Percentiles rank a stretch among this genome's conserved stretches.
These are phyloP conservation scores for Cryptococcus sp. DNA, from an alignment of 1,284 basidiomycete genomes.

Conservation along the genomic window DNA sequence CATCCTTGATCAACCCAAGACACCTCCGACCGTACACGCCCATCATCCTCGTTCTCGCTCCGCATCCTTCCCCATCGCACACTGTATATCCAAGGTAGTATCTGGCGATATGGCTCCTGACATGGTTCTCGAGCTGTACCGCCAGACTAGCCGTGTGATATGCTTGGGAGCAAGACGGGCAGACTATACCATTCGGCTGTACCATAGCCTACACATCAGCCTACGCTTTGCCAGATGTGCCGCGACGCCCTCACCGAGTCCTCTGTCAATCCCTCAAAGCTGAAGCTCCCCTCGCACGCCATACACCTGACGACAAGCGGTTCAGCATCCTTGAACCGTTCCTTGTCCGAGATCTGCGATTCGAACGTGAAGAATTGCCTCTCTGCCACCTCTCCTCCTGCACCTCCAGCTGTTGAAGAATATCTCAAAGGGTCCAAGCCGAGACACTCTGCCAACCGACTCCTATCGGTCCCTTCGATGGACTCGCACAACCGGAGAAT, in stretches of 20 bases:
- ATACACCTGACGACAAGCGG: slow-evolving; percentile 70
- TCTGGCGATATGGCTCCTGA: slow-evolving; percentile 66
- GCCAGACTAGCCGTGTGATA: slow-evolving; percentile 62
- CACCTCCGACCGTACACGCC: slow-evolving; percentile 83
- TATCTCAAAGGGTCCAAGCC: slow-evolving; percentile 84
- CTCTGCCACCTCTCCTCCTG: slow-evolving; percentile 56
- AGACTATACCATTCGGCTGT: slow-evolving; percentile 52
- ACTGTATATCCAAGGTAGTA: slow-evolving; percentile 88
- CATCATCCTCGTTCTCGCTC: slow-evolving; percentile 75
- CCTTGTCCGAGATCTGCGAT: slow-evolving; percentile 80
- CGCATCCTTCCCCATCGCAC: slow-evolving; percentile 83
- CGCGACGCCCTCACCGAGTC: slow-evolving; percentile 28
- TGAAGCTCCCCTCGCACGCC: slow-evolving; percentile 58
- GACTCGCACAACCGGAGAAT: slow-evolving; percentile 92
- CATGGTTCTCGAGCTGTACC: slow-evolving; percentile 78
- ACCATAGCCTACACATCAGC: slow-evolving; percentile 36
- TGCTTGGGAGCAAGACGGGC: slow-evolving; percentile 55
- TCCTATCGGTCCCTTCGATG: slow-evolving; percentile 90
- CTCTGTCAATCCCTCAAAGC: slow-evolving; percentile 58
- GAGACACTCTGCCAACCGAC: slow-evolving; percentile 87
- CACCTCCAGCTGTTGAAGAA: slow-evolving; percentile 45
- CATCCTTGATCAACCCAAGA: slow-evolving; percentile 51
- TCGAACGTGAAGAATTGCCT: slow-evolving; percentile 75
- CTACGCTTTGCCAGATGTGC: too few species aligned
- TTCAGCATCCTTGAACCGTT: slow-evolving; percentile 72